A percentile compares a stretch with the other conserved stretches of the same genome.
phyloP scores from a whole-genome alignment of 177 flowering plant genomes.

The Telopea speciosissima region DNA sequence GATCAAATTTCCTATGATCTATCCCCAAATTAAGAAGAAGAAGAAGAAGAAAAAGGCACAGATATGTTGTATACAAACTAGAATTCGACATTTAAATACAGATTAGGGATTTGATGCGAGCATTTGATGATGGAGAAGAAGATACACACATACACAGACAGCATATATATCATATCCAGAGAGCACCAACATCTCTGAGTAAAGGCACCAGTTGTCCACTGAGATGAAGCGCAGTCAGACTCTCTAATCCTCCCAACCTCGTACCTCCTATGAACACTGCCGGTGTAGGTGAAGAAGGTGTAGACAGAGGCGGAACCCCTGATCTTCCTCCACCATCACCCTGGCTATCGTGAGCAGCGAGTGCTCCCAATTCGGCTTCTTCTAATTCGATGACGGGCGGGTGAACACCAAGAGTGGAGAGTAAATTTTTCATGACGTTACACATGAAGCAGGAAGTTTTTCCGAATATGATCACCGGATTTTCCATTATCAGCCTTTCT shows the following conservation, averaged over 20 bases:
- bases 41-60: too few species aligned
- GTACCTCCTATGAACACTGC: slow-evolving; percentile 75
- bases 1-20: too few species aligned
- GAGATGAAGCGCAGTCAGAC: slow-evolving; percentile 75
- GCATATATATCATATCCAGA: slow-evolving; percentile 20
- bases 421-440: slow-evolving; percentile 26
- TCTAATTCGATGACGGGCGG: slow-evolving; percentile 34
- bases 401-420: slow-evolving; percentile 23
- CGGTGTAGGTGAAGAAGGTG: slow-evolving; percentile 24
- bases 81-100: too few species aligned
- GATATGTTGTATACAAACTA: too few species aligned
- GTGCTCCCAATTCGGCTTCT: slow-evolving; percentile 13
- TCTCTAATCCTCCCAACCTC: slow-evolving; percentile 74
- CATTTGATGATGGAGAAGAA: too few species aligned
- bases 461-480: slow-evolving; percentile 67
- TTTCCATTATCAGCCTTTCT: slow-evolving; percentile 72
- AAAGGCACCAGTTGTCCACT: slow-evolving; percentile 62
- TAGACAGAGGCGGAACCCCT: neutral
- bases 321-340: neutral
- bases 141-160: too few species aligned
- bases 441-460: slow-evolving; percentile 30
- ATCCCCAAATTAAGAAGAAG: too few species aligned
- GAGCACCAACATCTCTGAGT: slow-evolving; percentile 73
- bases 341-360: slow-evolving; percentile 7
- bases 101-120: too few species aligned